Evolutionary conservation across 2,329 filamentous ascomycete genomes (phyloP).

Genomic region (Fusarium circinatum): DNA sequence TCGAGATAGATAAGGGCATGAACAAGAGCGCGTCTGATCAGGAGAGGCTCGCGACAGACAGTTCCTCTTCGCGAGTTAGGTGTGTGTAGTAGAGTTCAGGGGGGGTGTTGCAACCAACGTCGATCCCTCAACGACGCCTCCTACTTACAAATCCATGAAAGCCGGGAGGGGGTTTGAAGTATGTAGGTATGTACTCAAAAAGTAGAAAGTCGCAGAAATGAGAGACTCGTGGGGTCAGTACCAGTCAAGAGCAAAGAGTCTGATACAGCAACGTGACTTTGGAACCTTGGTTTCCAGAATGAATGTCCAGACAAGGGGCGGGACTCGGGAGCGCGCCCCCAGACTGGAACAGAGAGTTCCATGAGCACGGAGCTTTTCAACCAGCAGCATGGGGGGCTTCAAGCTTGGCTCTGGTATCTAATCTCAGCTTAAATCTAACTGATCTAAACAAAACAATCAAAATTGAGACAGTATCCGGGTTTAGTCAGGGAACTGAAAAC

Average conservation of each 20-base stretch:
- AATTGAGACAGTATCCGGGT: slow-evolving; percentile 19
- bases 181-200: neutral
- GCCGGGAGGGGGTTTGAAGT: slow-evolving; percentile 4
- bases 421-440: neutral
- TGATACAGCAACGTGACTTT: slow-evolving; percentile 11
- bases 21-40: slow-evolving; percentile 21
- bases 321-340: slow-evolving; percentile 6
- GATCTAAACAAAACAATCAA: neutral
- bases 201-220: neutral
- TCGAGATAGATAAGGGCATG: slow-evolving; percentile 9
- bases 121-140: slow-evolving; percentile 29
- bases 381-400: slow-evolving; percentile 6
- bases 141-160: slow-evolving; percentile 14
- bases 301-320: slow-evolving; percentile 11
- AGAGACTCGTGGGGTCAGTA: neutral
- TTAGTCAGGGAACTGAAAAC: slow-evolving; percentile 18
- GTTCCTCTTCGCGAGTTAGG: slow-evolving; percentile 11
- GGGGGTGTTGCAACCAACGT: slow-evolving; percentile 29
- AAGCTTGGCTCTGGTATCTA: slow-evolving; percentile 5
- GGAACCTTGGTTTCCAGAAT: slow-evolving; percentile 16
- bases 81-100: slow-evolving; percentile 31
- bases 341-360: slow-evolving; percentile 10
- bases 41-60: slow-evolving; percentile 27
- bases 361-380: slow-evolving; percentile 26
- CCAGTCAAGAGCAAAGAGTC: neutral